Percentiles rank a stretch among this genome's conserved stretches.
Conservation (phyloP, 345 rosid species). For the Pistacia vera region DNA sequence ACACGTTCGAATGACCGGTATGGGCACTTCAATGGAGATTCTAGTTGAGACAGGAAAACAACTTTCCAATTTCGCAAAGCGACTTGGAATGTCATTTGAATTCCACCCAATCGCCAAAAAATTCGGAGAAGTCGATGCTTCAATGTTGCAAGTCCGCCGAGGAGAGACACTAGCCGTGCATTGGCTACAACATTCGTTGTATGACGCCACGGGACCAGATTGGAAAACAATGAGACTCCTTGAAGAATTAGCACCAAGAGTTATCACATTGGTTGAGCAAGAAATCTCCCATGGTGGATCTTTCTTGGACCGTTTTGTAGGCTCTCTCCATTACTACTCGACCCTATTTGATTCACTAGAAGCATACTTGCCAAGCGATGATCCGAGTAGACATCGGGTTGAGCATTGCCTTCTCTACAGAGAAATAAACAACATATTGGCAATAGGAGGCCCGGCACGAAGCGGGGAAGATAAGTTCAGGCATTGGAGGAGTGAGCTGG, state of each 20-base stretch:
- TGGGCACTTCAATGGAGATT: constrained; percentile 57
- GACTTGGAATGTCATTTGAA: constrained; percentile 61
- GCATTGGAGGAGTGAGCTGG: constrained; percentile 59
- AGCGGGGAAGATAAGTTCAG: constrained; percentile 66
- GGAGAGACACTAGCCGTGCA: constrained; percentile 66
- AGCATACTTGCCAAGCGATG: constrained; percentile 43
- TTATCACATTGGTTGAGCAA: constrained; percentile 65
- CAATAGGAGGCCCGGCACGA: constrained; percentile 67
- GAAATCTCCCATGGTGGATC: constrained; percentile 57
- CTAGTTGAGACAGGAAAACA: constrained; percentile 62
- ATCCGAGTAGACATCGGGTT: constrained; percentile 41
- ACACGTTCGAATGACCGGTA: constrained; percentile 55
- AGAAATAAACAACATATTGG: constrained; percentile 68
- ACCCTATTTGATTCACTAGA: constrained; percentile 66
- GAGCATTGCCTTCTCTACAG: constrained; percentile 54
- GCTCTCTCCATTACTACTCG: constrained; percentile 64
- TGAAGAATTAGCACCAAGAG: constrained; percentile 43
- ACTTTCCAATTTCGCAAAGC: constrained; percentile 59
- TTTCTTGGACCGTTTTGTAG: constrained; percentile 66
- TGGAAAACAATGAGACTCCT: constrained; percentile 57
- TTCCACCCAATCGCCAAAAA: constrained; percentile 65
- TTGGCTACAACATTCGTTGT: constrained; percentile 68
- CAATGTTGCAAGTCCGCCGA: constrained; percentile 30
- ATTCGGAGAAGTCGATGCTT: constrained; percentile 50
- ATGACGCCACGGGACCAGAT: constrained; percentile 63